A percentile compares a stretch with the other conserved stretches of the same genome.
phyloP scores from a whole-genome alignment of 495 filamentous ascomycete genomes.

The Penicillium desertorum region DNA sequence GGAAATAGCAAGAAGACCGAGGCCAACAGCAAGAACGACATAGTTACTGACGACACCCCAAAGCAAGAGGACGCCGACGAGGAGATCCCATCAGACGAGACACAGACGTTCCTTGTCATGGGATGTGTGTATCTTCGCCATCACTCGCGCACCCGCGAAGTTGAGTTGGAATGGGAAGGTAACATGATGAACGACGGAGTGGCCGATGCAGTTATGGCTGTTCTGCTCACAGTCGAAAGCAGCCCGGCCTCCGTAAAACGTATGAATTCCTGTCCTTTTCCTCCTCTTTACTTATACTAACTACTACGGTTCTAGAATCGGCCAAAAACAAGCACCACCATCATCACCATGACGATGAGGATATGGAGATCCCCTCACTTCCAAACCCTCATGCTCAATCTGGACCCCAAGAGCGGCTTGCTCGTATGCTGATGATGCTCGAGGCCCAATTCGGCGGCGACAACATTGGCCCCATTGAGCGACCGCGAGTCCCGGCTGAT shows the following conservation, averaged over 20 bases:
- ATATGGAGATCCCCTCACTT: conserved; percentile 28
- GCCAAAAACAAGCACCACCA: conserved; percentile 56
- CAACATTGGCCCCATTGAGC: conserved; percentile 64
- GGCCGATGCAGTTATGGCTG: conserved; percentile 90
- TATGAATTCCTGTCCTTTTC: conserved; percentile 41
- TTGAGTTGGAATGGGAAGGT: conserved; percentile 95
- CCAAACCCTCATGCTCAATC: conserved; percentile 71
- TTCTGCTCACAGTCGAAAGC: conserved; percentile 84
- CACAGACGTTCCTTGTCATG: conserved; percentile 76
- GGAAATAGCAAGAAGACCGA: conserved; percentile 39
- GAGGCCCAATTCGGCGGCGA: conserved; percentile 91
- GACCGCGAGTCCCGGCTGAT: conserved; percentile 54
- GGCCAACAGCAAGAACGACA: conserved; percentile 29
- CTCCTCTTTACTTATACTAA: conserved; percentile 14
- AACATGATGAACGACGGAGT: conserved; percentile 98
- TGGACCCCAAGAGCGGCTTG: conserved; percentile 69
- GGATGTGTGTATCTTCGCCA: conserved; percentile 79
- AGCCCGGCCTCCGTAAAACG: conserved; percentile 93
- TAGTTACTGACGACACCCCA: conserved; percentile 36
- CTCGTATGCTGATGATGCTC: conserved; percentile 89
- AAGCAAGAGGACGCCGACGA: conserved; percentile 52
- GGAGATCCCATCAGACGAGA: conserved; percentile 45
- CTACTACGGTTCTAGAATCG: conserved; percentile 42
- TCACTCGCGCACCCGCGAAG: conserved; percentile 61
- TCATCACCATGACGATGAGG: conserved; percentile 52